Conservation (phyloP, 169 alveolate genomes). For the Plasmodium billcollinsi region DNA sequence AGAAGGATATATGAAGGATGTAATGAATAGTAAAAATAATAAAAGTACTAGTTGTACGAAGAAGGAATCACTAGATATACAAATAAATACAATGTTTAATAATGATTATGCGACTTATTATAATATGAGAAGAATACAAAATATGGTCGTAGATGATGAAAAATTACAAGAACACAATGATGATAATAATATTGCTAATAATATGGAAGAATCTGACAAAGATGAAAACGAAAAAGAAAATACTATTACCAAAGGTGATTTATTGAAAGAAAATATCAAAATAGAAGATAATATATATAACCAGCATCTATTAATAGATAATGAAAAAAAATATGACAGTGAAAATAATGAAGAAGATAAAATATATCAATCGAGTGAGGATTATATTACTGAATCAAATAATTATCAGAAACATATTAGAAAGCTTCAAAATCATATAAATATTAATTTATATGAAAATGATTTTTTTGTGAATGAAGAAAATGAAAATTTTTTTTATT, state of each 20-base stretch:
- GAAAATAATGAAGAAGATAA: background rate
- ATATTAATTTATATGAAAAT: constrained; percentile 30
- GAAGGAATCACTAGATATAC: no score
- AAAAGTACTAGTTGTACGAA: background rate
- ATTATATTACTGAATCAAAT: background rate
- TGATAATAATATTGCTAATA: background rate
- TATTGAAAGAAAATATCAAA: constrained; percentile 14
- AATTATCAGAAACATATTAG: constrained; percentile 19
- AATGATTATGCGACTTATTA: constrained; percentile 16
- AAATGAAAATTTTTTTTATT: constrained; percentile 67
- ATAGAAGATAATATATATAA: constrained; percentile 51
- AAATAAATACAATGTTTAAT: background rate
- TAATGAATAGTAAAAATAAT: background rate
- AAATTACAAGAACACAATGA: background rate
- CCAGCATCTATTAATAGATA: constrained; percentile 34
- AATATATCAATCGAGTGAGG: background rate
- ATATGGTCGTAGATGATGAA: background rate
- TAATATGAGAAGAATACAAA: constrained; percentile 8
- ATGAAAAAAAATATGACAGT: background rate
- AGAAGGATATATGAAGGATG: background rate
- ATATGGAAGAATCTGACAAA: background rate
- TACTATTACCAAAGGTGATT: background rate
- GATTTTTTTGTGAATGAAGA: constrained; percentile 69
- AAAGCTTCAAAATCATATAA: constrained; percentile 37
- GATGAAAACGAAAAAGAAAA: constrained; percentile 18